Evolutionary conservation across 108 stramenopile species (phyloP).

Genomic region (Pseudonitzschia pungens): DNA sequence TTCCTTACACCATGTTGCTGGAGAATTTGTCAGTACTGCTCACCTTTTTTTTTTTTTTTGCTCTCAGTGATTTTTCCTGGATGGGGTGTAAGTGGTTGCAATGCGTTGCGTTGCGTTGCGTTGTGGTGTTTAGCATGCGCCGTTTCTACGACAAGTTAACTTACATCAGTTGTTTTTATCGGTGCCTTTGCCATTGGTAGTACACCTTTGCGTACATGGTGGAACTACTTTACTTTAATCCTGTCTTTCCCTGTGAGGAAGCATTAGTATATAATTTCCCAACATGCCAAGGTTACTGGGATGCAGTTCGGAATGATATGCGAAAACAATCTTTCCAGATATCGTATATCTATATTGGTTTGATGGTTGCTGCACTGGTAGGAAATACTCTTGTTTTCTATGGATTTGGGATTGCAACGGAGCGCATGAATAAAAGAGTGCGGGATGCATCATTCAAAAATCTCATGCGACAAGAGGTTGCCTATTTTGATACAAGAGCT

Average conservation of each 20-base stretch:
- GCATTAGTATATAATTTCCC: too few relatives aligned
- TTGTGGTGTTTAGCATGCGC: too few relatives aligned
- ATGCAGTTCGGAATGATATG: constrained; percentile 55
- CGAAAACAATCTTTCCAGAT: constrained; percentile 43
- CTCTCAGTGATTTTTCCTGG: too few relatives aligned
- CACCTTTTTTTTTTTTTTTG: too few relatives aligned
- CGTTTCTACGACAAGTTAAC: too few relatives aligned
- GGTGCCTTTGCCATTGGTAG: too few relatives aligned
- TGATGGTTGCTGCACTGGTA: constrained; percentile 47
- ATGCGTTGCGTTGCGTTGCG: too few relatives aligned
- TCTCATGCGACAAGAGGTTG: constrained; percentile 73
- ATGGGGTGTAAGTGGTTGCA: too few relatives aligned
- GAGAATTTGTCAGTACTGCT: too few relatives aligned
- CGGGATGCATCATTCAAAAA: constrained; percentile 57
- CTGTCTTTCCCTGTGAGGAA: constrained; percentile 48
- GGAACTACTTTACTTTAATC: constrained; percentile 60
- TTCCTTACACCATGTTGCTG: constrained; percentile 54
- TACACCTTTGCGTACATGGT: too few relatives aligned
- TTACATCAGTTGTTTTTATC: too few relatives aligned
- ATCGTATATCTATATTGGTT: constrained; percentile 40
- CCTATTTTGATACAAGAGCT: constrained; percentile 67
- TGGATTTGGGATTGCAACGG: constrained; percentile 74
- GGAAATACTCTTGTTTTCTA: constrained; percentile 61
- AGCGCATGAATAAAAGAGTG: constrained; percentile 70
- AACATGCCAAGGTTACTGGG: constrained; percentile 58